A percentile compares a stretch with the other conserved stretches of the same genome.
Conservation (phyloP, 1,284 basidiomycete species). For the Sanghuangporus baumii region DNA sequence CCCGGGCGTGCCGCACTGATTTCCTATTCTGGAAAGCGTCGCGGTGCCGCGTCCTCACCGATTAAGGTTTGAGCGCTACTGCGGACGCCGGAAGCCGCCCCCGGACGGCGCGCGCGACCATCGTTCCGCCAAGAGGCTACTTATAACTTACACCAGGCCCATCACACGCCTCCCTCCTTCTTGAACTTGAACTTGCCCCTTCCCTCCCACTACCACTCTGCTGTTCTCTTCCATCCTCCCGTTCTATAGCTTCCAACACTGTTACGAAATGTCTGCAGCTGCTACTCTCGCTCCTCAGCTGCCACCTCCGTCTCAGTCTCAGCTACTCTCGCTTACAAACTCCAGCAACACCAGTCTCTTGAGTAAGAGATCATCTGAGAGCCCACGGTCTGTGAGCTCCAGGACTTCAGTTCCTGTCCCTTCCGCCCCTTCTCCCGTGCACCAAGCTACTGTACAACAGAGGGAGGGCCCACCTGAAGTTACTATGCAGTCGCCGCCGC, state of each 20-base stretch:
- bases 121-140: slow-evolving; percentile 6
- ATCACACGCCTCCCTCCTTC: background rate
- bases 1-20: background rate
- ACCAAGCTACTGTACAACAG: background rate
- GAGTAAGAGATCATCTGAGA: background rate
- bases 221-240: background rate
- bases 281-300: background rate
- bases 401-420: background rate
- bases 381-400: background rate
- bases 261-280: background rate
- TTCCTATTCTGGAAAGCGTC: background rate
- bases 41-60: slow-evolving; percentile 1
- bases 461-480: background rate
- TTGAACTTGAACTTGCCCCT: background rate
- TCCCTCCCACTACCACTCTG: background rate
- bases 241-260: background rate
- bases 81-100: slow-evolving; percentile 6
- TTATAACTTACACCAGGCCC: slow-evolving; percentile 5
- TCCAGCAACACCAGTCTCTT: background rate
- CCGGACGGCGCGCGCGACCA: slow-evolving; percentile 4
- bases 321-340: background rate
- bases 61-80: slow-evolving; percentile 3
- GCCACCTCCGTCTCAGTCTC: background rate
- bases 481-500: background rate
- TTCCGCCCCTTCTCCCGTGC: background rate